Evolutionary conservation across 1,284 basidiomycete genomes (phyloP).

Genomic region (Limonomyces culmigenus): DNA sequence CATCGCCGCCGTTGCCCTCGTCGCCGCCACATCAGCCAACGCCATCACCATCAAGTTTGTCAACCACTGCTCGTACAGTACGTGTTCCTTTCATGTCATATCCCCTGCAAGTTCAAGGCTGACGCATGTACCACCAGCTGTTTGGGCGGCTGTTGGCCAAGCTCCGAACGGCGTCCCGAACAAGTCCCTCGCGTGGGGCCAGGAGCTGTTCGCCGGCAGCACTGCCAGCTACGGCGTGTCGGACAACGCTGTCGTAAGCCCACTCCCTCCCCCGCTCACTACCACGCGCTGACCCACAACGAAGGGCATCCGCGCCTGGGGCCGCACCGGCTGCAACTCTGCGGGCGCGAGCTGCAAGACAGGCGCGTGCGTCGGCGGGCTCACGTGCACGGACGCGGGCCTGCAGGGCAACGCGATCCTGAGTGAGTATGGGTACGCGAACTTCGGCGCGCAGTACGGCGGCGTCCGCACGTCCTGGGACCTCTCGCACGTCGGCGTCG

Average conservation of each 20-base stretch:
- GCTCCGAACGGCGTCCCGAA: constrained; percentile 7
- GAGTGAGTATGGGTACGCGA: constrained; percentile 7
- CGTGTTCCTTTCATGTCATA: background rate
- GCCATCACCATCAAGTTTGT: constrained; percentile 7
- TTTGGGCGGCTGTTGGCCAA: constrained; percentile 8
- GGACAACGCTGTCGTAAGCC: constrained; percentile 4
- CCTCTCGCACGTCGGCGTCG: constrained; percentile 4
- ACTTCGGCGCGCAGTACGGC: constrained; percentile 7
- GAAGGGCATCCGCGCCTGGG: constrained; percentile 8
- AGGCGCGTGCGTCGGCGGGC: constrained; percentile 6
- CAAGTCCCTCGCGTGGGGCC: constrained; percentile 5
- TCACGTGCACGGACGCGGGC: constrained; percentile 8
- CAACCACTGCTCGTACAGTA: constrained; percentile 7
- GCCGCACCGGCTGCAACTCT: constrained; percentile 8
- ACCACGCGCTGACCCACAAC: background rate
- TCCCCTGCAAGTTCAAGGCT: background rate
- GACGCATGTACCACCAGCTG: constrained; percentile 4
- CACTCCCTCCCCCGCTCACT: background rate
- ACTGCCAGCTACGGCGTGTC: constrained; percentile 3
- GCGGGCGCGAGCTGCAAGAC: constrained; percentile 8
- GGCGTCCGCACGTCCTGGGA: constrained; percentile 8
- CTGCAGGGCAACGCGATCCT: constrained; percentile 6
- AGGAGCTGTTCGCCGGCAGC: constrained; percentile 1
- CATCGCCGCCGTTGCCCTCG: constrained; percentile 3
- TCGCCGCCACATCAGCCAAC: constrained; percentile 4